Percentiles rank a stretch among this genome's conserved stretches.
Evolutionary conservation across 148 eudicot species (phyloP).

Genomic region (Rhododendron ferrugineum): DNA sequence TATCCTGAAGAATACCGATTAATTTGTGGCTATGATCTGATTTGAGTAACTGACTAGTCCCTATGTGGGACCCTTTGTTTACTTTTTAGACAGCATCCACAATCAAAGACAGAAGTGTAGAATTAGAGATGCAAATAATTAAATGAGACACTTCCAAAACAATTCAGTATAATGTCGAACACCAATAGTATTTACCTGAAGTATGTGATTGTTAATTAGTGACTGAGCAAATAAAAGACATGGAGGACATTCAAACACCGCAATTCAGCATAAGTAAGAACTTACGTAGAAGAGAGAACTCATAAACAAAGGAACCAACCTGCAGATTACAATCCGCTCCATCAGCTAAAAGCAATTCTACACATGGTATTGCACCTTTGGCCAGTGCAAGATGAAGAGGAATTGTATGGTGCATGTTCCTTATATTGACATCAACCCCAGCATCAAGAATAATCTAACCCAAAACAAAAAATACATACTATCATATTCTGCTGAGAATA

Average conservation of each 20-base stretch:
- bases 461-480: neutral
- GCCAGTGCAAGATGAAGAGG: slow-evolving; percentile 94
- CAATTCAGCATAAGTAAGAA: neutral
- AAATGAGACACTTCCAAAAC: neutral
- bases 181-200: neutral
- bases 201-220: neutral
- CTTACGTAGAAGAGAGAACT: neutral
- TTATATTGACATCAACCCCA: slow-evolving; percentile 82
- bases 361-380: slow-evolving; percentile 91
- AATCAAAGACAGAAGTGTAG: neutral
- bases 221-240: neutral
- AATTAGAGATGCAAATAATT: neutral
- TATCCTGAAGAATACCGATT: neutral
- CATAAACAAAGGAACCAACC: slow-evolving; percentile 30
- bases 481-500: slow-evolving; percentile 10
- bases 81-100: neutral
- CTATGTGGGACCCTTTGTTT: neutral
- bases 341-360: slow-evolving; percentile 70
- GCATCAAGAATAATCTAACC: slow-evolving; percentile 78
- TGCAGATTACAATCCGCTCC: slow-evolving; percentile 86
- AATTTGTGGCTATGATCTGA: no score
- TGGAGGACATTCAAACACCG: neutral
- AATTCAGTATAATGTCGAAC: neutral
- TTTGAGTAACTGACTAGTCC: neutral
- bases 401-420: slow-evolving; percentile 63